Base-by-base conservation (phyloP, 495 filamentous ascomycete genomes). In the Terfezia boudieri region DNA sequence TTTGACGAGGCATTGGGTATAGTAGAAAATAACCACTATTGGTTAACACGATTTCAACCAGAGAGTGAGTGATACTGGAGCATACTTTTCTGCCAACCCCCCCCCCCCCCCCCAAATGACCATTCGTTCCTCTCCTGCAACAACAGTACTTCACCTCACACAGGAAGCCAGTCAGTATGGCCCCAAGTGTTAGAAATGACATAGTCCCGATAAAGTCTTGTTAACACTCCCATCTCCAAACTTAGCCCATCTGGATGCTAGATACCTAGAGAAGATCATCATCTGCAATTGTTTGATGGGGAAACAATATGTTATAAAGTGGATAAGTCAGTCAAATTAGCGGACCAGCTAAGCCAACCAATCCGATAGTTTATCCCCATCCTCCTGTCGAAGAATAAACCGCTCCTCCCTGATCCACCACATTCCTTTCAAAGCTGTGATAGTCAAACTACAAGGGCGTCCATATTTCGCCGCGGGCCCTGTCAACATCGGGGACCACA, bases 391-490 rank as follows among this genome's bases (percentile, higher is more conserved):
- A 46, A 5, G 17, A 46, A 46, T 14, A 46, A 20, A 14, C 41
- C 26, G 26, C 26, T 32, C 26, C 26, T 26, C 26, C 26, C 26
- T 26, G 26, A 26, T 5, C 57, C 57, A 12, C 74, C 75, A 53
- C 73, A 76, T n/a, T 71, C 72, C 12, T n/a, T 71, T 65, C 1
- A 85, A 70, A 52, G 71, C 67, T 49, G 79, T 79, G 2, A 80
- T 48, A 0, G 80, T 86, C 8, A 87, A 68, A 36, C 70, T 71
- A 61, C 76, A 83, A 4, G 71, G 70, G 4, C 79, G 74, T 53
- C 77, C 68, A 67, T 87, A 79, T 62, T 71, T 79, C 22, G 61
- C 64, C 0, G 83, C 82, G 49, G 86, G 73, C 9, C 59, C 67
- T 36, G 79, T 73, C 9, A 87, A 69, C 0, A 73, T n/a, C 78